phyloP scores from a whole-genome alignment of 1,284 basidiomycete species.

The Ustilago cynodontis region DNA sequence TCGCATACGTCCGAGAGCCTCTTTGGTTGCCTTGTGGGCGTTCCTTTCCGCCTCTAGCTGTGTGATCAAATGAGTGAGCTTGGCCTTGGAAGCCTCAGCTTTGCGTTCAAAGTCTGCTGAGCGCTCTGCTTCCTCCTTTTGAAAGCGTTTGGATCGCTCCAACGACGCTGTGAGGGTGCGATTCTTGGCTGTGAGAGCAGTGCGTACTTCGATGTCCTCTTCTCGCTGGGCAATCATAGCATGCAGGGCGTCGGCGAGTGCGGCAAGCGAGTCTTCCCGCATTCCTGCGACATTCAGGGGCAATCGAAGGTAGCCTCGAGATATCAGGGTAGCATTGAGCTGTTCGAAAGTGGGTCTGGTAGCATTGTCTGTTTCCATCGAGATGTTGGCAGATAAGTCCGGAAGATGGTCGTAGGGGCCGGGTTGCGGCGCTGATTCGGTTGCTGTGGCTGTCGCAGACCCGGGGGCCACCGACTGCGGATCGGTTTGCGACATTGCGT shows the following conservation, averaged over 20 bases:
- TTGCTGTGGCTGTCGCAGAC: not conserved
- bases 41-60: slow-evolving; percentile 40
- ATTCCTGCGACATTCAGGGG: slow-evolving; percentile 47
- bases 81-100: slow-evolving; percentile 47
- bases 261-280: slow-evolving; percentile 22
- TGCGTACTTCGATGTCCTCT: slow-evolving; percentile 56
- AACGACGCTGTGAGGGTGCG: slow-evolving; percentile 41
- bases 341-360: slow-evolving; percentile 51
- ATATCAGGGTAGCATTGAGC: slow-evolving; percentile 54
- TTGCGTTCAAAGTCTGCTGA: slow-evolving; percentile 50
- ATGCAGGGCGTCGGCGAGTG: slow-evolving; percentile 50
- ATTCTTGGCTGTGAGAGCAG: slow-evolving; percentile 51
- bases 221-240: slow-evolving; percentile 58
- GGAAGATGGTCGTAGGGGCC: slow-evolving; percentile 40
- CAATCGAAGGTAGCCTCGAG: slow-evolving; percentile 46
- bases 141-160: slow-evolving; percentile 48
- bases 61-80: slow-evolving; percentile 20
- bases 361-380: slow-evolving; percentile 15
- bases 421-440: slow-evolving; percentile 4
- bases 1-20: slow-evolving; percentile 44
- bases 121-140: slow-evolving; percentile 45
- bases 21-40: slow-evolving; percentile 52
- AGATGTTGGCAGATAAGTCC: slow-evolving; percentile 38
- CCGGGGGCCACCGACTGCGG: not conserved
- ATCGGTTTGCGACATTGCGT: slow-evolving; percentile 7